Conservation (phyloP, 1,139 yeast species). For the Diutina neorugosa region DNA sequence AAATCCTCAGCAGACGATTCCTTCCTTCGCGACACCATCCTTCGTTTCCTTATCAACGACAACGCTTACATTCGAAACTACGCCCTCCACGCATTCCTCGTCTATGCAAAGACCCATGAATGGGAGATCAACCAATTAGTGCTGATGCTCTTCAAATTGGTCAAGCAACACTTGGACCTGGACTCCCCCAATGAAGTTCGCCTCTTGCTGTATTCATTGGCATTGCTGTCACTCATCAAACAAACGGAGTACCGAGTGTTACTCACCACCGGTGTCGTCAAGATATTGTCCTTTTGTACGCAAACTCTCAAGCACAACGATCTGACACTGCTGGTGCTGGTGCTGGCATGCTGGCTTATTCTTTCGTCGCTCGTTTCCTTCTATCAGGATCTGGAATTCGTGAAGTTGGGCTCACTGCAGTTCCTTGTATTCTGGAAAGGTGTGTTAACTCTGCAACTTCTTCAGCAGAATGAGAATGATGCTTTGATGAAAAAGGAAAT, state of each 20-base stretch:
- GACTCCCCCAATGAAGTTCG: conserved; percentile 10
- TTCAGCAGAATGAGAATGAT: conserved; percentile 7
- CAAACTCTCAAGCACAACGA: conserved; percentile 30
- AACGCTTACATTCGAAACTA: conserved; percentile 24
- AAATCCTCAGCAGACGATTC: not conserved
- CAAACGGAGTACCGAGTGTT: conserved; percentile 25
- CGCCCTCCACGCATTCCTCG: conserved; percentile 21
- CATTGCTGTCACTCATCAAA: conserved; percentile 25
- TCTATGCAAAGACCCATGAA: conserved; percentile 19
- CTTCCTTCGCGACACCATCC: conserved; percentile 18
- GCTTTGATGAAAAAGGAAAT: conserved; percentile 17
- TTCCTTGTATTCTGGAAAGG: conserved; percentile 72
- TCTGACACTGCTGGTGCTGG: conserved; percentile 4
- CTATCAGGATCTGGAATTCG: conserved; percentile 44
- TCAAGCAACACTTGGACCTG: conserved; percentile 15
- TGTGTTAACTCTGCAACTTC: conserved; percentile 41
- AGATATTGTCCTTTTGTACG: conserved; percentile 35
- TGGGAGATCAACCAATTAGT: conserved; percentile 28
- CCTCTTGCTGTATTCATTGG: conserved; percentile 23
- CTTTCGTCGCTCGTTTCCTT: conserved; percentile 61
- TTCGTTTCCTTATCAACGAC: conserved; percentile 23
- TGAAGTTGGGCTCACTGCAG: conserved; percentile 64
- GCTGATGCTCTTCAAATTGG: conserved; percentile 20
- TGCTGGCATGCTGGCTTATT: conserved; percentile 48
- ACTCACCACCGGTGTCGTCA: conserved; percentile 31